Conservation (phyloP, 305 asterid genomes). For the Fraxinus sp. region DNA sequence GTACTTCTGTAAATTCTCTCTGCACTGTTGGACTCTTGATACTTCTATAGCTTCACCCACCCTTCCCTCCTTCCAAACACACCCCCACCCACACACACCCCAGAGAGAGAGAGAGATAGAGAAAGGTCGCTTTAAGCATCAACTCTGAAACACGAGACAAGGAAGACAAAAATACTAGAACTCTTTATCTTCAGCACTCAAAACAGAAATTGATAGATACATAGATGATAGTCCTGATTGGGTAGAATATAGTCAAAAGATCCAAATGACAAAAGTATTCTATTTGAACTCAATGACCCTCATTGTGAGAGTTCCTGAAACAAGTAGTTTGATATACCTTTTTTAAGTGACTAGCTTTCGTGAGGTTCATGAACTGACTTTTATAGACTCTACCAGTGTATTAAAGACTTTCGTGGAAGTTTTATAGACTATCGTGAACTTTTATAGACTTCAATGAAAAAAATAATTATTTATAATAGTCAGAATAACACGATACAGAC, state of each 20-base stretch:
- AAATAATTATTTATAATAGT: not conserved
- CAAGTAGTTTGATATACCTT: not conserved
- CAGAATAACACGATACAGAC: not conserved
- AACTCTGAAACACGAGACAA: not conserved
- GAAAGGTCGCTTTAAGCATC: not conserved
- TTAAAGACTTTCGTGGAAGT: not conserved
- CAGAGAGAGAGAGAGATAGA: not conserved
- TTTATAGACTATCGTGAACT: not conserved
- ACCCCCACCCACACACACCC: not conserved
- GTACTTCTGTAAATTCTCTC: not conserved
- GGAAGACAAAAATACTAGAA: not conserved
- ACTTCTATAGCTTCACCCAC: slow-evolving; percentile 48
- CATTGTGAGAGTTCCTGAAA: not conserved
- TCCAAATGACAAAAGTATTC: not conserved
- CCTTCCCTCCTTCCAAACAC: slow-evolving; percentile 44
- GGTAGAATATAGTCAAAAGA: not conserved
- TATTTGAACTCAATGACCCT: not conserved
- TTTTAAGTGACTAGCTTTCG: not conserved
- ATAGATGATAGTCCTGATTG: not conserved
- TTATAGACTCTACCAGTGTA: not conserved
- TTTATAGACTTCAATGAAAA: not conserved
- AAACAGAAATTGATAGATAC: not conserved
- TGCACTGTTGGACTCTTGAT: not conserved
- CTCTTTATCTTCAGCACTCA: not conserved
- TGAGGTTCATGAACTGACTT: not conserved